Percentiles rank a stretch among this genome's conserved stretches.
Conservation (phyloP, 2,329 filamentous ascomycete genomes). For the Eurotiales sp. region DNA sequence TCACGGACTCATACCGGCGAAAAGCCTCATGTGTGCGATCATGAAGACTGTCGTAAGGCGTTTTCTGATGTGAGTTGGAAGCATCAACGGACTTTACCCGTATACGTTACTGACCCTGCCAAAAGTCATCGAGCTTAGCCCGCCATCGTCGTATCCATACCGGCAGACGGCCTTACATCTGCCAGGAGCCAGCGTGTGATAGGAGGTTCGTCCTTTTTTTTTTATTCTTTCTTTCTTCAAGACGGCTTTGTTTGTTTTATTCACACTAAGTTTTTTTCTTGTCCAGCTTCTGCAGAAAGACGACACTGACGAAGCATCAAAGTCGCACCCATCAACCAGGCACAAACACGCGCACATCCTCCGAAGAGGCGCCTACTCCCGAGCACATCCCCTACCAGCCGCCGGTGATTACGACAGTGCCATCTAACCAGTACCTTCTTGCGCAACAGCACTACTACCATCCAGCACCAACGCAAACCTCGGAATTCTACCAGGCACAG, state of each 20-base stretch:
- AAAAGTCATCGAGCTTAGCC: slow-evolving; percentile 38
- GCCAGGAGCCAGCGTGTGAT: slow-evolving; percentile 38
- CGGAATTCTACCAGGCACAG: slow-evolving; percentile 35
- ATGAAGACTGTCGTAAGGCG: slow-evolving; percentile 41
- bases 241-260: too few species aligned
- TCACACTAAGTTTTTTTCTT: not conserved
- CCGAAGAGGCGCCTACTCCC: slow-evolving; percentile 31
- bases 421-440: slow-evolving; percentile 34
- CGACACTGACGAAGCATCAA: slow-evolving; percentile 39
- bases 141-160: slow-evolving; percentile 40
- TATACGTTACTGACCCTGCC: too few species aligned
- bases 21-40: slow-evolving; percentile 42
- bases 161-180: slow-evolving; percentile 39
- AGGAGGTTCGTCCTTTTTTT: slow-evolving; percentile 27
- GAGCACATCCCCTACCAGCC: slow-evolving; percentile 33
- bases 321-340: slow-evolving; percentile 36
- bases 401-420: slow-evolving; percentile 26
- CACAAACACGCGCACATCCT: slow-evolving; percentile 30
- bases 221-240: not conserved
- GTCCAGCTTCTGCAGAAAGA: slow-evolving; percentile 39
- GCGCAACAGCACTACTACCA: slow-evolving; percentile 34
- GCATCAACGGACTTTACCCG: slow-evolving; percentile 14
- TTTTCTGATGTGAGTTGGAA: slow-evolving; percentile 45
- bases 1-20: slow-evolving; percentile 43
- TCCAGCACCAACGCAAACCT: slow-evolving; percentile 29